Evolutionary conservation across 139 green algal species (phyloP), one percentile per base, ranked within the genome.

Genomic region (Micromonas commoda): DNA sequence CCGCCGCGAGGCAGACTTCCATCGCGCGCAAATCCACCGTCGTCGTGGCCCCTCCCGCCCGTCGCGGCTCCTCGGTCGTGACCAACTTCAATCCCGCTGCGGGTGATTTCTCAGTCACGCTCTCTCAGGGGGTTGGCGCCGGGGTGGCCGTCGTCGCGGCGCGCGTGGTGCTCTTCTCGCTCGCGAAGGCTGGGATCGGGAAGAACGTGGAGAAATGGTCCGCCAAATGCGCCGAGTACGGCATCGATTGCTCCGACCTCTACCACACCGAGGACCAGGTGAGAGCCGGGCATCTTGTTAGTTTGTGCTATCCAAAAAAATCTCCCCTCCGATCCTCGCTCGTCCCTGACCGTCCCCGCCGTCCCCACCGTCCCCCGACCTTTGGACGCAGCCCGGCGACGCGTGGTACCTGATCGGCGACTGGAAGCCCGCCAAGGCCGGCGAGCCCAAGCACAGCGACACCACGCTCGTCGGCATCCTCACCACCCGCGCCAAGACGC

Each of bases 371-470:
- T n/a, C n/a, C n/a, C n/a, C n/a, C 52, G 52, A 63, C 52, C 52
- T 63, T 19, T 21, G 19, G 20, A 21, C 21, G 19, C 52, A 63
- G 60, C 60, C 60, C 24, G 60, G 60, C 24, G 60, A 68, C 60
- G 26, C 24, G 60, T 68, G 60, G 60, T 68, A 68, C 28, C 60
- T 68, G 19, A 23, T 68, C 13, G 60, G 60, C 24, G 60, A 68
- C 60, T 68, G 60, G 60, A 68, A 68, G 60, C 60, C 60, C 24
- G 24, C 60, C 19, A 68, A 68, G 60, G 60, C n/a, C 19, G 60
- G 60, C 13, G 60, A 68, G 5, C 60, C 60, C 13, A 32, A 35
- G 24, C 60, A 32, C 24, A 32, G 60, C 24, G 26, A 68, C 24
- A 35, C 60, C 19, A 35, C 24, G 24, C n/a, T 35, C 60, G 24